Evolutionary conservation across 2,329 filamentous ascomycete genomes (phyloP).

Genomic region (Myrmaecium sp.): DNA sequence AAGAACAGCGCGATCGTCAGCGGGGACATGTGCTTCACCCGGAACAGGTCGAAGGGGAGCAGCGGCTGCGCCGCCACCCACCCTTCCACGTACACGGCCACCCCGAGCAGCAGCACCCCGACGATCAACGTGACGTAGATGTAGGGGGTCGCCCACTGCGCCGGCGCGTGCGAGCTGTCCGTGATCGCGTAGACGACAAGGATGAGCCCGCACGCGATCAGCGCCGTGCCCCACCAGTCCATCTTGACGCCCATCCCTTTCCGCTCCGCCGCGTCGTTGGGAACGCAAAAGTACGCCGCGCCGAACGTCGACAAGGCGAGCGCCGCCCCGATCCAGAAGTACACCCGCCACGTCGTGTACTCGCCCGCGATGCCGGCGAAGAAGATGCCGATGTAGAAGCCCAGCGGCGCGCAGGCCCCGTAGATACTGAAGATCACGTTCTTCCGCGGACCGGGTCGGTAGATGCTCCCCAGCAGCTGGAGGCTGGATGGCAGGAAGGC

Average conservation of each 20-base stretch:
- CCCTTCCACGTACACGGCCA: slow-evolving; percentile 49
- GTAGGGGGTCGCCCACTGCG: slow-evolving; percentile 51
- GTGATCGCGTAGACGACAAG: slow-evolving; percentile 59
- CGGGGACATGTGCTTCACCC: slow-evolving; percentile 46
- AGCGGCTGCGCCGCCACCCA: slow-evolving; percentile 50
- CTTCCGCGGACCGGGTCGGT: slow-evolving; percentile 19
- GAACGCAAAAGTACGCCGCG: slow-evolving; percentile 32
- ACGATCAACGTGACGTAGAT: slow-evolving; percentile 44
- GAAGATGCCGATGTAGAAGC: slow-evolving; percentile 47
- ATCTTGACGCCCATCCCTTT: slow-evolving; percentile 32
- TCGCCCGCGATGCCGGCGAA: slow-evolving; percentile 42
- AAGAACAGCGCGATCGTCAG: slow-evolving; percentile 44
- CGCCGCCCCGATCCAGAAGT: slow-evolving; percentile 49
- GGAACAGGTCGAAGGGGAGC: slow-evolving; percentile 49
- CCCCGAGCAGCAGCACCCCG: slow-evolving; percentile 38
- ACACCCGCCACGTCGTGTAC: slow-evolving; percentile 45
- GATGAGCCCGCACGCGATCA: slow-evolving; percentile 47
- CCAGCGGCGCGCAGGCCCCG: slow-evolving; percentile 36
- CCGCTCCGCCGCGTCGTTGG: slow-evolving; percentile 27
- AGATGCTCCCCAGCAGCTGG: slow-evolving; percentile 16
- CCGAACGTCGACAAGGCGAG: slow-evolving; percentile 29
- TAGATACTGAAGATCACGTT: slow-evolving; percentile 21
- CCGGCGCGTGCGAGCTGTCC: slow-evolving; percentile 45
- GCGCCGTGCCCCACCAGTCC: slow-evolving; percentile 49
- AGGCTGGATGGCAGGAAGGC: slow-evolving; percentile 17